These are phyloP conservation scores for Odonthalia washingtoniensis DNA, from an alignment of 31 red algal genomes.

Conservation along the genomic window DNA sequence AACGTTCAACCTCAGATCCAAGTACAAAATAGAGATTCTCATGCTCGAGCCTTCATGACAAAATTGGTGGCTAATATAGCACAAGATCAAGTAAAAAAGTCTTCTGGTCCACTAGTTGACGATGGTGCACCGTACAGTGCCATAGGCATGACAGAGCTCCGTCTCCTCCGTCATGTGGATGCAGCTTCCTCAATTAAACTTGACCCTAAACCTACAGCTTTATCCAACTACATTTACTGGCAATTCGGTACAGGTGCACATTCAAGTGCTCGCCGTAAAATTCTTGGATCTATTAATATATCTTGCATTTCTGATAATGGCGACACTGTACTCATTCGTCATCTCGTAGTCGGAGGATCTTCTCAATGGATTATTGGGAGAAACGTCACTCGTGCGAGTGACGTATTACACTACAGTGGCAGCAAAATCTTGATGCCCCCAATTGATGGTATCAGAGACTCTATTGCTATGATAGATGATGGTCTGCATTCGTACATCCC, in stretches of 20 bases:
- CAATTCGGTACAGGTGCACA: conserved; percentile 15
- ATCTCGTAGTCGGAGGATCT: conserved; percentile 33
- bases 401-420: conserved; percentile 24
- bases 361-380: conserved; percentile 39
- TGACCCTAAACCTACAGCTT: background rate
- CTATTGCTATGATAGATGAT: no score
- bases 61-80: no score
- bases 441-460: no score
- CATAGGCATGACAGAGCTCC: background rate
- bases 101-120: background rate
- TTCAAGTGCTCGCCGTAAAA: conserved; percentile 12
- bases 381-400: conserved; percentile 17
- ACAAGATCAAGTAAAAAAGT: no score
- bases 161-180: background rate
- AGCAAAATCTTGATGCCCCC: no score
- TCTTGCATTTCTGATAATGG: conserved; percentile 13
- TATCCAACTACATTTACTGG: conserved; percentile 20
- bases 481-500: no score
- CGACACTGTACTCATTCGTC: conserved; percentile 17
- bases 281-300: conserved; percentile 26
- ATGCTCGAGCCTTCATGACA: no score
- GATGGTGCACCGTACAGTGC: background rate
- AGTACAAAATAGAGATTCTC: no score
- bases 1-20: no score
- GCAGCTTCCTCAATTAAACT: background rate